Evolutionary conservation across 1,284 basidiomycete species (phyloP).

Genomic region (Cryptococcus deneoformans): DNA sequence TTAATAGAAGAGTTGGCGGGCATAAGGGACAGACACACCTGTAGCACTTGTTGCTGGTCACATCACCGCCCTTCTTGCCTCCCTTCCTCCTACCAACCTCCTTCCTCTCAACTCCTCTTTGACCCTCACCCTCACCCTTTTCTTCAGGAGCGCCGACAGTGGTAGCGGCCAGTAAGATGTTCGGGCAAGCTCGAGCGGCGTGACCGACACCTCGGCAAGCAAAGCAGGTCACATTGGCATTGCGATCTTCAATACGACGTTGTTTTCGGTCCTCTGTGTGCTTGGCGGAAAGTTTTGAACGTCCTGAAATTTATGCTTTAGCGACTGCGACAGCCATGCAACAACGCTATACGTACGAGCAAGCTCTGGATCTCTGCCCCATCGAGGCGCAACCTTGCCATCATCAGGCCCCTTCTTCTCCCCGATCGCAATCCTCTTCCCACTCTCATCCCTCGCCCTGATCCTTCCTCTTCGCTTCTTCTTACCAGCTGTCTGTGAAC

Average conservation of each 20-base stretch:
- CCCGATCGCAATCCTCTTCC: slow-evolving; percentile 14
- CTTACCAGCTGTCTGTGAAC: slow-evolving; percentile 1
- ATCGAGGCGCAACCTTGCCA: slow-evolving; percentile 17
- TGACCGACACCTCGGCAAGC: slow-evolving; percentile 85
- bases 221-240: slow-evolving; percentile 70
- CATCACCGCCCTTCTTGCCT: slow-evolving; percentile 41
- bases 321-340: neutral
- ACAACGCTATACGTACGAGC: slow-evolving; percentile 33
- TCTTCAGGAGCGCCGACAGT: slow-evolving; percentile 1
- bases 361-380: slow-evolving; percentile 42
- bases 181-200: slow-evolving; percentile 76
- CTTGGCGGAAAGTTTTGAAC: slow-evolving; percentile 22
- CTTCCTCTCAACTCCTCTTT: slow-evolving; percentile 27
- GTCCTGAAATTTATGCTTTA: slow-evolving; percentile 15
- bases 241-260: slow-evolving; percentile 63
- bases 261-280: slow-evolving; percentile 63
- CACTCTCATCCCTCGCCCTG: slow-evolving; percentile 15
- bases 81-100: slow-evolving; percentile 35
- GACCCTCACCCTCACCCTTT: slow-evolving; percentile 11
- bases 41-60: slow-evolving; percentile 72
- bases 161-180: slow-evolving; percentile 45
- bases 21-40: slow-evolving; percentile 55
- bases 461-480: slow-evolving; percentile 17
- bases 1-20: neutral
- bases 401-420: slow-evolving; percentile 15